phyloP scores from a whole-genome alignment of 805 yeast species.

The Candida tallmaniae region DNA sequence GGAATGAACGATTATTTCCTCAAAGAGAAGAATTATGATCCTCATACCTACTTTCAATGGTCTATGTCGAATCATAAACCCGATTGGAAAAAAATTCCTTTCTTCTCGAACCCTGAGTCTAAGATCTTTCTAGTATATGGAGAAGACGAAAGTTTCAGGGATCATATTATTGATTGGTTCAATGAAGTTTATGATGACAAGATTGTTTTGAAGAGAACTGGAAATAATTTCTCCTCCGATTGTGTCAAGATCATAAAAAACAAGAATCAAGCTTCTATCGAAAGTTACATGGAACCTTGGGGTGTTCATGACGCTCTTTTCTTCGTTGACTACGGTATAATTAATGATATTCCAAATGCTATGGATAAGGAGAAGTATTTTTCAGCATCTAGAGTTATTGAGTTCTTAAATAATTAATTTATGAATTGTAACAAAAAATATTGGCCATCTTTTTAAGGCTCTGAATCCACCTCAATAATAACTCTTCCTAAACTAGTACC shows the following conservation, averaged over 20 bases:
- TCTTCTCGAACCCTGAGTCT: slow-evolving; percentile 18
- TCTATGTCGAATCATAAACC: slow-evolving; percentile 3
- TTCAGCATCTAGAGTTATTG: slow-evolving; percentile 12
- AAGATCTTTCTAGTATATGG: slow-evolving; percentile 32
- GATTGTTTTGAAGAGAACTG: slow-evolving; percentile 6
- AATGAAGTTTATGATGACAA: slow-evolving; percentile 27
- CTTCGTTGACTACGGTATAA: slow-evolving; percentile 20
- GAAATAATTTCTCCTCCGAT: slow-evolving; percentile 16
- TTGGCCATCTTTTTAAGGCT: too few relatives aligned
- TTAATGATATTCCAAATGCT: slow-evolving; percentile 5
- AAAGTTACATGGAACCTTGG: slow-evolving; percentile 30
- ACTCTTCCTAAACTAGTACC: slow-evolving; percentile 65
- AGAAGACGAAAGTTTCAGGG: slow-evolving; percentile 40
- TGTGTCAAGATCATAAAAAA: slow-evolving; percentile 4
- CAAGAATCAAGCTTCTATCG: slow-evolving; percentile 16
- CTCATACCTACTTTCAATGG: slow-evolving; percentile 12
- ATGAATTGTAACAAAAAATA: too few relatives aligned
- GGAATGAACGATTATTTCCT: slow-evolving; percentile 3
- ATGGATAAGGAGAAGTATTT: slow-evolving; percentile 4
- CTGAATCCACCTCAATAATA: slow-evolving; percentile 32
- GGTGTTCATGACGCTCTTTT: slow-evolving; percentile 31
- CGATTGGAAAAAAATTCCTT: slow-evolving; percentile 28
- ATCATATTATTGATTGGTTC: slow-evolving; percentile 34
- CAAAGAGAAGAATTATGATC: slow-evolving; percentile 1
- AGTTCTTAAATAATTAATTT: slow-evolving; percentile 4